Percentiles rank a stretch among this genome's conserved stretches.
Evolutionary conservation across 345 rosid genomes (phyloP).

Genomic region (Abelmoschus esculentus): DNA sequence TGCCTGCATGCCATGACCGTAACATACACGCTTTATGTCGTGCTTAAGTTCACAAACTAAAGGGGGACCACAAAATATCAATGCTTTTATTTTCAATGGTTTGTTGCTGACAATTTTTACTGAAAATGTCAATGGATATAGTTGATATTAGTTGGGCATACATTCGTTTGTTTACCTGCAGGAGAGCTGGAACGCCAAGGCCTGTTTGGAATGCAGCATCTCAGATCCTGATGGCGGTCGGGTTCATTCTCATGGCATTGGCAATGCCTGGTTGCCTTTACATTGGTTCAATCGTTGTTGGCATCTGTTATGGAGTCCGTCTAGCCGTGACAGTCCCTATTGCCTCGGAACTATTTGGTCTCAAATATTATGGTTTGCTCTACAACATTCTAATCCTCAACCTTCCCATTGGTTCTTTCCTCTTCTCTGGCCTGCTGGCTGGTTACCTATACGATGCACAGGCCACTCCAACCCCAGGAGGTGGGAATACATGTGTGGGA

Average conservation of each 20-base stretch:
- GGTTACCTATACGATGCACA: slow-evolving; percentile 73
- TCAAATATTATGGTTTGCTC: slow-evolving; percentile 74
- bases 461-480: slow-evolving; percentile 66
- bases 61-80: not conserved
- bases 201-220: slow-evolving; percentile 94
- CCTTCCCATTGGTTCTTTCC: slow-evolving; percentile 88
- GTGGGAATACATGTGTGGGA: slow-evolving; percentile 84
- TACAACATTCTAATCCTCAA: slow-evolving; percentile 85
- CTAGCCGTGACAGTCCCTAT: slow-evolving; percentile 77
- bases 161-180: slow-evolving; percentile 14
- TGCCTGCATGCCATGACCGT: not conserved
- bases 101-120: not conserved
- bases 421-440: slow-evolving; percentile 86
- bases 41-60: not conserved
- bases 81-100: not conserved
- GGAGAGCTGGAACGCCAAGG: slow-evolving; percentile 83
- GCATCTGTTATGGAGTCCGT: slow-evolving; percentile 87
- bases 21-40: not conserved
- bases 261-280: slow-evolving; percentile 79
- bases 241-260: slow-evolving; percentile 69
- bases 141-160: not conserved
- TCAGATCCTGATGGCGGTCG: slow-evolving; percentile 78
- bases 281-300: slow-evolving; percentile 75
- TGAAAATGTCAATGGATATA: not conserved
- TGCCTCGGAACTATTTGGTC: slow-evolving; percentile 92